These are phyloP conservation scores for Eragrostis nindensis DNA, from an alignment of 176 grass and related monocot species.

Conservation along the genomic window DNA sequence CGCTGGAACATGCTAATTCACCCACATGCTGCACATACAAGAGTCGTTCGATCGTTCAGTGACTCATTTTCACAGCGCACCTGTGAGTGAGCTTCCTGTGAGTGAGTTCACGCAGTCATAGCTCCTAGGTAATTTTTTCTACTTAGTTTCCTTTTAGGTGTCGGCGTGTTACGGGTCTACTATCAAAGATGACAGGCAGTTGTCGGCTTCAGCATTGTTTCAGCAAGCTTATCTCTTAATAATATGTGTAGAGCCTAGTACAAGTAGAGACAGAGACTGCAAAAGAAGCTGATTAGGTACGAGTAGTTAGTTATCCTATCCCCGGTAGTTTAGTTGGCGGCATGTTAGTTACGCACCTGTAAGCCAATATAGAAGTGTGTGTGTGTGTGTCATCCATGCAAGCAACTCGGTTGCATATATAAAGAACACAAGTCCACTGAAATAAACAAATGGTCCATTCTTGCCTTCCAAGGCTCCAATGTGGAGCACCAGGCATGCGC, in stretches of 20 bases:
- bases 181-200: not conserved
- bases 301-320: not conserved
- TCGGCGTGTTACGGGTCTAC: not conserved
- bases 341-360: constrained; percentile 15
- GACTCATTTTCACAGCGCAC: too few relatives aligned
- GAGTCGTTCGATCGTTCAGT: too few relatives aligned
- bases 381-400: not conserved
- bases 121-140: too few relatives aligned
- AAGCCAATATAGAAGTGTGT: not conserved
- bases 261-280: not conserved
- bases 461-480: constrained; percentile 41
- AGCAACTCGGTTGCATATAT: not conserved
- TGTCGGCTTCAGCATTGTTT: not conserved
- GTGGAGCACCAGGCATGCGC: constrained; percentile 1
- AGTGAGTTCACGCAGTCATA: too few relatives aligned
- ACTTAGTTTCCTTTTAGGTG: too few relatives aligned
- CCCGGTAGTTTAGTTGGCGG: not conserved
- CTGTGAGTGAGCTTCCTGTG: too few relatives aligned
- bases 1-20: not conserved
- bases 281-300: not conserved
- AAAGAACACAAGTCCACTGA: not conserved
- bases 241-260: not conserved
- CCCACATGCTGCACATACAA: not conserved
- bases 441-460: constrained; percentile 35
- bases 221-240: not conserved